Percentiles rank a stretch among this genome's conserved stretches.
phyloP scores from a whole-genome alignment of 305 asterid species.

The Plantago coronopus region DNA sequence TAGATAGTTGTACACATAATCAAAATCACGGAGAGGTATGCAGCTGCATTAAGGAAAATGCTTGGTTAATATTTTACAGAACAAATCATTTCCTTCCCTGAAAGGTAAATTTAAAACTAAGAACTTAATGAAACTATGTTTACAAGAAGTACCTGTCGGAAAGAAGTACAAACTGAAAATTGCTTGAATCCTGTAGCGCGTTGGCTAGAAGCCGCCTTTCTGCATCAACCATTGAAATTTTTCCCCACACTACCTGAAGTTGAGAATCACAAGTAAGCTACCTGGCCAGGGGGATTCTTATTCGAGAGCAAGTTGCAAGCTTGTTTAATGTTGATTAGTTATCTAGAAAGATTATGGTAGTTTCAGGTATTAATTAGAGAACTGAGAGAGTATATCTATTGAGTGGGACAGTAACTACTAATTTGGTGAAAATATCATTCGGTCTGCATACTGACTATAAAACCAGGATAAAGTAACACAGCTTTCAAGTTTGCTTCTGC shows the following conservation, averaged over 20 bases:
- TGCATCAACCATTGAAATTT: slow-evolving; percentile 97
- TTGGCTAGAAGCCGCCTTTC: slow-evolving; percentile 83
- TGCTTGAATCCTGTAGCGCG: slow-evolving; percentile 85
- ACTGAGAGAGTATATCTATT: no score
- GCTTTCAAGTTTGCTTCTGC: background rate
- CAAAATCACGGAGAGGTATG: slow-evolving; percentile 81
- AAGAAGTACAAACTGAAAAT: slow-evolving; percentile 81
- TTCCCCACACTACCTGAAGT: slow-evolving; percentile 94
- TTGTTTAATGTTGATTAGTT: background rate
- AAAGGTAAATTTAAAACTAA: background rate
- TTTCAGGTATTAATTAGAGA: background rate
- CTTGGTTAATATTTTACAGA: slow-evolving; percentile 25
- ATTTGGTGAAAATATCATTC: no score
- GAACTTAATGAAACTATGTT: slow-evolving; percentile 1
- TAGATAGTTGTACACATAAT: slow-evolving; percentile 86
- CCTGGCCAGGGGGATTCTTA: slow-evolving; percentile 16
- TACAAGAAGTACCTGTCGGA: slow-evolving; percentile 74
- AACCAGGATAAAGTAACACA: background rate
- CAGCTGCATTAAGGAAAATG: slow-evolving; percentile 63
- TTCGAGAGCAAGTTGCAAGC: slow-evolving; percentile 8
- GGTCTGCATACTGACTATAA: slow-evolving; percentile 10
- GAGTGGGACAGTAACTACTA: no score
- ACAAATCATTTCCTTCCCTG: slow-evolving; percentile 16
- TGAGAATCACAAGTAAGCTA: slow-evolving; percentile 18
- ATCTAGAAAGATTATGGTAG: no score